phyloP scores from a whole-genome alignment of 495 filamentous ascomycete species.

The Xylaria bambusicola region DNA sequence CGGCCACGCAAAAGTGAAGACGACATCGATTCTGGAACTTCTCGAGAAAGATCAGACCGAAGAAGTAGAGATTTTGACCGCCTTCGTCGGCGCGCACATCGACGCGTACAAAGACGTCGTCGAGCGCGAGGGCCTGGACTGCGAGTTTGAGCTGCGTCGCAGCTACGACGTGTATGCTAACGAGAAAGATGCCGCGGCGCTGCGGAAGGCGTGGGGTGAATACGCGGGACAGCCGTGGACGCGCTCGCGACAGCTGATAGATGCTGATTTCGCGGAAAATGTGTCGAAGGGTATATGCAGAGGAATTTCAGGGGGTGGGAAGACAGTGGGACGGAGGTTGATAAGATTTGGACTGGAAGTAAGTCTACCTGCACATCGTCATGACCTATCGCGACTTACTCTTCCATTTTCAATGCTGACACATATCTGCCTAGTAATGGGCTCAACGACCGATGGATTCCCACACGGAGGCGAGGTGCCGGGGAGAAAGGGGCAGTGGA shows the following conservation, averaged over 20 bases:
- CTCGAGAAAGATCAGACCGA: conserved; percentile 35
- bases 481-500: conserved; percentile 40
- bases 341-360: conserved; percentile 53
- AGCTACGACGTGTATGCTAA: conserved; percentile 30
- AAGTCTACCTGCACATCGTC: neutral
- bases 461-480: conserved; percentile 55
- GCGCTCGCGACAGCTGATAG: neutral
- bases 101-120: conserved; percentile 37
- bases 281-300: conserved; percentile 50
- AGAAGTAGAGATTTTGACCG: conserved; percentile 25
- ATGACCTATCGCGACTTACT: neutral
- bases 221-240: neutral
- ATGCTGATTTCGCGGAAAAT: neutral
- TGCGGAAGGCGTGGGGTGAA: neutral
- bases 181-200: conserved; percentile 39
- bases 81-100: conserved; percentile 31
- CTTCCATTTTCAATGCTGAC: neutral
- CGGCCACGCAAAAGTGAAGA: conserved; percentile 36
- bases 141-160: conserved; percentile 35
- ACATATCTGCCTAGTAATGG: conserved; percentile 37
- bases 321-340: conserved; percentile 41
- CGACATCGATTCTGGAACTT: conserved; percentile 15
- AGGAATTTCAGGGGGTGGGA: conserved; percentile 47
- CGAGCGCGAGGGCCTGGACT: conserved; percentile 34
- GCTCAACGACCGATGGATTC: conserved; percentile 45